A percentile compares a stretch with the other conserved stretches of the same genome.
Conservation (phyloP, 2,329 filamentous ascomycete species). For the Ophiostoma fasciatum region DNA sequence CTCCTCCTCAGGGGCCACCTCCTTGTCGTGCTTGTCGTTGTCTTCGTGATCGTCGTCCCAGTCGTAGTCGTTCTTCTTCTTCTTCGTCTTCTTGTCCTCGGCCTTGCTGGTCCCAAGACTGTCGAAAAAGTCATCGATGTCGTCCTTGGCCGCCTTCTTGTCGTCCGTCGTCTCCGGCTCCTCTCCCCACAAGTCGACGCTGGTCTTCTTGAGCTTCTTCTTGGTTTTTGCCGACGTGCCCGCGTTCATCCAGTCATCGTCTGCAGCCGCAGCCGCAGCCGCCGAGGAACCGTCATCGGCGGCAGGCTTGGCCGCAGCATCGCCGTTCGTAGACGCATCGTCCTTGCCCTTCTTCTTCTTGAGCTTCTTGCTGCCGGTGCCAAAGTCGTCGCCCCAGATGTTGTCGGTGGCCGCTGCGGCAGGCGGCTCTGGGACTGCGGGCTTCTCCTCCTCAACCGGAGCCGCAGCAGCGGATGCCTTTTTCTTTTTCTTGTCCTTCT, state of each 20-base stretch:
- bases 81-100: constrained; percentile 14
- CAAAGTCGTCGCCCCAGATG: constrained; percentile 18
- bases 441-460: constrained; percentile 8
- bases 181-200: constrained; percentile 1
- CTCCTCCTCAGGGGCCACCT: constrained; percentile 17
- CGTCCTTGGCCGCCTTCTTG: neutral
- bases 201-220: constrained; percentile 7
- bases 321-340: constrained; percentile 8
- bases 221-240: constrained; percentile 4
- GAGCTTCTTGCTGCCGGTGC: constrained; percentile 13
- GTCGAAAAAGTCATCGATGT: no score
- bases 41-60: constrained; percentile 12
- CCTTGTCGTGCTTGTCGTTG: constrained; percentile 16
- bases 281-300: no score
- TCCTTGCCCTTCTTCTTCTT: constrained; percentile 15
- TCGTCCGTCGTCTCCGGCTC: constrained; percentile 5
- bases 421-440: no score
- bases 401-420: constrained; percentile 8
- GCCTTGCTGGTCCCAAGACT: constrained; percentile 9
- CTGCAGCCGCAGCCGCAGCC: constrained; percentile 1
- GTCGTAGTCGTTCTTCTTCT: constrained; percentile 19
- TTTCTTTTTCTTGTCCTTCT: constrained; percentile 14
- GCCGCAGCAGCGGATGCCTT: no score
- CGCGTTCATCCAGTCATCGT: constrained; percentile 10
- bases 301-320: constrained; percentile 4